Evolutionary conservation across 2,329 filamentous ascomycete species (phyloP).

Genomic region (Trichoderma aggressivum): DNA sequence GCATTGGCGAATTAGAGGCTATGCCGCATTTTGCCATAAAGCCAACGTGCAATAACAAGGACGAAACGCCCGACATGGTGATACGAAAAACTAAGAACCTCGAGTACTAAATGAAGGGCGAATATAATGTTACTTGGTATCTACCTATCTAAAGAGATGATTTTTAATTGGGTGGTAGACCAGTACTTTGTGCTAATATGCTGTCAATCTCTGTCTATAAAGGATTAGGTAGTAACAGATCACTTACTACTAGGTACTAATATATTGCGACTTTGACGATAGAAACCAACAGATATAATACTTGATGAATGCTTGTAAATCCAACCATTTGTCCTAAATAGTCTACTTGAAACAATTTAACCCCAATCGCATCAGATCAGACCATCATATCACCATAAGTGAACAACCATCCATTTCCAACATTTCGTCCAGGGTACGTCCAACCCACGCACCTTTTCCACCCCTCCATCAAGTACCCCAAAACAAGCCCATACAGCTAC

Average conservation of each 20-base stretch:
- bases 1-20: conserved; percentile 18
- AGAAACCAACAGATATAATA: background rate
- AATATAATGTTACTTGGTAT: too few relatives aligned
- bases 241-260: too few relatives aligned
- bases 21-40: too few relatives aligned
- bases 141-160: too few relatives aligned
- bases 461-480: background rate
- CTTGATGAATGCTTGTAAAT: background rate
- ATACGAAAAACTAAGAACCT: background rate
- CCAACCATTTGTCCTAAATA: background rate
- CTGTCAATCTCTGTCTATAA: too few relatives aligned
- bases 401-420: background rate
- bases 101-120: too few relatives aligned
- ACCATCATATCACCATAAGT: background rate
- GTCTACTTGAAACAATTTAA: background rate
- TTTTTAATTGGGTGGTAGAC: too few relatives aligned
- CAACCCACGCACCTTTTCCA: background rate
- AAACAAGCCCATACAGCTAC: background rate
- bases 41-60: too few relatives aligned
- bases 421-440: background rate
- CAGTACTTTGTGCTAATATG: too few relatives aligned
- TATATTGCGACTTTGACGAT: background rate
- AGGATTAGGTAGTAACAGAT: too few relatives aligned
- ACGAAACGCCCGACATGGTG: background rate
- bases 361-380: background rate